Evolutionary conservation across 1,284 basidiomycete genomes (phyloP).

Genomic region (Neonothopanus nambi): DNA sequence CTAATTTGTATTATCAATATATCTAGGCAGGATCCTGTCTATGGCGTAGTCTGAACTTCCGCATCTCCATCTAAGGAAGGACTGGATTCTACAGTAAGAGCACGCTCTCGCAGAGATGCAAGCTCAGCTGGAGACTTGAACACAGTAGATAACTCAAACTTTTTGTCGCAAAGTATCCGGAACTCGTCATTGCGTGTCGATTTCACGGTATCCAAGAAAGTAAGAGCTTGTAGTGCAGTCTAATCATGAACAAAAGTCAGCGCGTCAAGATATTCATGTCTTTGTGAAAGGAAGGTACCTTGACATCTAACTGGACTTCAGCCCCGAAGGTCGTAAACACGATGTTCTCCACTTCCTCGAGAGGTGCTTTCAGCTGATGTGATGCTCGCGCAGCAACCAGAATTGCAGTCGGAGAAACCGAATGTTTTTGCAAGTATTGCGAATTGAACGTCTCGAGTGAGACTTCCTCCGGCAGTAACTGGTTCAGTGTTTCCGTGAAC

Average conservation of each 20-base stretch:
- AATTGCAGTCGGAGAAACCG: slow-evolving; percentile 49
- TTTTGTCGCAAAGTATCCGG: slow-evolving; percentile 47
- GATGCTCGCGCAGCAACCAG: slow-evolving; percentile 63
- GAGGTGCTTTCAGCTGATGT: slow-evolving; percentile 42
- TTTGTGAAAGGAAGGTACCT: slow-evolving; percentile 40
- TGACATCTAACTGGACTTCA: slow-evolving; percentile 46
- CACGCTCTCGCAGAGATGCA: neutral
- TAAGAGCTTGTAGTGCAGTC: slow-evolving; percentile 48
- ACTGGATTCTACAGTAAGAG: neutral
- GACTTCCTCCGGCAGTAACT: slow-evolving; percentile 57
- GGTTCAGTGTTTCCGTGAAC: slow-evolving; percentile 45
- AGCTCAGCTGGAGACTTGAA: slow-evolving; percentile 57
- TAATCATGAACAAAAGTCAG: slow-evolving; percentile 22
- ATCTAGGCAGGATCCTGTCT: too few relatives aligned
- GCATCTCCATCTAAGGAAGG: too few relatives aligned
- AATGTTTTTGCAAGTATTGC: slow-evolving; percentile 69
- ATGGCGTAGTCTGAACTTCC: too few relatives aligned
- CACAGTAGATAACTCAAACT: slow-evolving; percentile 62
- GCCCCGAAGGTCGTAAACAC: slow-evolving; percentile 53
- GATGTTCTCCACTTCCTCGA: slow-evolving; percentile 59
- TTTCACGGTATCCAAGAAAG: slow-evolving; percentile 47
- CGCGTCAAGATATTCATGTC: neutral
- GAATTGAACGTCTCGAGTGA: slow-evolving; percentile 70
- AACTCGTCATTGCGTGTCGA: slow-evolving; percentile 46
- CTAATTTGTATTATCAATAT: too few relatives aligned